phyloP scores from a whole-genome alignment of 2,329 filamentous ascomycete species.

The Tricladium varicosporioides region DNA sequence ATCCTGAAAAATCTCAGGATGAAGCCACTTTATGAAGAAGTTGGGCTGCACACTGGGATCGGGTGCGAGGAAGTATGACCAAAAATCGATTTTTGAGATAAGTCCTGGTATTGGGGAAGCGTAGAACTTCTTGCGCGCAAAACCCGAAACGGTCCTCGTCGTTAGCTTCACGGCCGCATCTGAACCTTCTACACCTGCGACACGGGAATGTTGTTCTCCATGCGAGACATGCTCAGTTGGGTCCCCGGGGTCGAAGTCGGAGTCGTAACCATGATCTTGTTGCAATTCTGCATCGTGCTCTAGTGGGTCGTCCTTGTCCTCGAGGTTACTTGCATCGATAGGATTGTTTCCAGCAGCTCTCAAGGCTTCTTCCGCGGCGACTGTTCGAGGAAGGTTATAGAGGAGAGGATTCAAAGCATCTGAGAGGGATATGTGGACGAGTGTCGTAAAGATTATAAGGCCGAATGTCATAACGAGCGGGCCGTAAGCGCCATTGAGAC shows the following conservation, averaged over 20 bases:
- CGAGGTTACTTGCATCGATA: slow-evolving; percentile 16
- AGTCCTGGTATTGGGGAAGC: slow-evolving; percentile 17
- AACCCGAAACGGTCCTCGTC: slow-evolving; percentile 7
- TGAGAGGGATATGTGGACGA: slow-evolving; percentile 48
- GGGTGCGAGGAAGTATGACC: slow-evolving; percentile 28
- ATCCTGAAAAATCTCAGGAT: slow-evolving; percentile 55
- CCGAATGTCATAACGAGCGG: slow-evolving; percentile 58
- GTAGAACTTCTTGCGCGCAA: slow-evolving; percentile 10
- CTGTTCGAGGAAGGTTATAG: slow-evolving; percentile 31
- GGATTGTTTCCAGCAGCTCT: slow-evolving; percentile 18
- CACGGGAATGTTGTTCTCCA: slow-evolving; percentile 18
- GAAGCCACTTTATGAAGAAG: slow-evolving; percentile 50
- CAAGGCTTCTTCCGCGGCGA: slow-evolving; percentile 28
- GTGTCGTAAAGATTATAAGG: slow-evolving; percentile 50
- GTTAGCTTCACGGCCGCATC: slow-evolving; percentile 18
- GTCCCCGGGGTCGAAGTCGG: slow-evolving; percentile 30
- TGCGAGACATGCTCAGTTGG: slow-evolving; percentile 18
- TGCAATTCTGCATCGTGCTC: slow-evolving; percentile 30
- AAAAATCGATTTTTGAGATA: slow-evolving; percentile 25
- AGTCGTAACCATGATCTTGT: slow-evolving; percentile 26
- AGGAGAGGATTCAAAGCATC: slow-evolving; percentile 30
- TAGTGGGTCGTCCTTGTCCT: slow-evolving; percentile 17
- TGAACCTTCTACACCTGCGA: slow-evolving; percentile 20
- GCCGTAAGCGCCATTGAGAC: slow-evolving; percentile 50
- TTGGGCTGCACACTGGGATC: slow-evolving; percentile 41